A percentile compares a stretch with the other conserved stretches of the same genome.
Evolutionary conservation across 768 basidiomycete species (phyloP).

Genomic region (Cyclocybe cylindracea): DNA sequence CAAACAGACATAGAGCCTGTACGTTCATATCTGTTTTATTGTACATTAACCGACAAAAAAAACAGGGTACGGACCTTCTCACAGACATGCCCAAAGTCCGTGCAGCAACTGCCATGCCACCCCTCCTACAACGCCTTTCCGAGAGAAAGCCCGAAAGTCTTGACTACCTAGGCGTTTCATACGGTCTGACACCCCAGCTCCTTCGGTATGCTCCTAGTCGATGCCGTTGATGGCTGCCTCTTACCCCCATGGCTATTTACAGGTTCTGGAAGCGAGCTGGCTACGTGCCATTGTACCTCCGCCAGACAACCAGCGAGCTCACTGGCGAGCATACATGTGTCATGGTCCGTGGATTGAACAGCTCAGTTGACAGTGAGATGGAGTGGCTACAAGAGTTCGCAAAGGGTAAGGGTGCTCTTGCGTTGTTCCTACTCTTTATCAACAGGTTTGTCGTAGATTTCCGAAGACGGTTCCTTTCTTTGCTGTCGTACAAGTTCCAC

Average conservation of each 20-base stretch:
- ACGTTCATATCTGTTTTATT: conserved; percentile 10
- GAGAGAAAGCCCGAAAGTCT: conserved; percentile 88
- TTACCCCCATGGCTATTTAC: conserved; percentile 1
- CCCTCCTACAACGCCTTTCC: conserved; percentile 85
- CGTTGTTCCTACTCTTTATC: neutral
- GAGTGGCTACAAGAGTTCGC: conserved; percentile 91
- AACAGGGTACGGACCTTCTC: conserved; percentile 50
- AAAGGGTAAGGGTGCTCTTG: conserved; percentile 50
- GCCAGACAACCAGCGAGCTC: conserved; percentile 91
- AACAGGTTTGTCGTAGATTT: conserved; percentile 62
- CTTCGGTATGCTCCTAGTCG: conserved; percentile 52
- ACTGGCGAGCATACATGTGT: conserved; percentile 97
- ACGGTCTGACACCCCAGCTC: conserved; percentile 86
- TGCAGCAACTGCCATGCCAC: conserved; percentile 80
- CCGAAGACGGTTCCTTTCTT: conserved; percentile 81
- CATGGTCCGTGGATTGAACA: conserved; percentile 88
- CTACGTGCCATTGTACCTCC: conserved; percentile 88
- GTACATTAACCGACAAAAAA: neutral
- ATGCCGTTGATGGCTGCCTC: neutral
- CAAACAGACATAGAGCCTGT: conserved; percentile 48
- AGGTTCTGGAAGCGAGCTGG: conserved; percentile 97
- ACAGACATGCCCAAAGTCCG: conserved; percentile 80
- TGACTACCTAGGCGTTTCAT: conserved; percentile 96
- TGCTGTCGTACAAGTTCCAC: conserved; percentile 92
- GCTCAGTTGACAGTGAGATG: conserved; percentile 57